A percentile compares a stretch with the other conserved stretches of the same genome.
phyloP scores from a whole-genome alignment of 306 rosid genomes.

The Ormosia semicastrata region DNA sequence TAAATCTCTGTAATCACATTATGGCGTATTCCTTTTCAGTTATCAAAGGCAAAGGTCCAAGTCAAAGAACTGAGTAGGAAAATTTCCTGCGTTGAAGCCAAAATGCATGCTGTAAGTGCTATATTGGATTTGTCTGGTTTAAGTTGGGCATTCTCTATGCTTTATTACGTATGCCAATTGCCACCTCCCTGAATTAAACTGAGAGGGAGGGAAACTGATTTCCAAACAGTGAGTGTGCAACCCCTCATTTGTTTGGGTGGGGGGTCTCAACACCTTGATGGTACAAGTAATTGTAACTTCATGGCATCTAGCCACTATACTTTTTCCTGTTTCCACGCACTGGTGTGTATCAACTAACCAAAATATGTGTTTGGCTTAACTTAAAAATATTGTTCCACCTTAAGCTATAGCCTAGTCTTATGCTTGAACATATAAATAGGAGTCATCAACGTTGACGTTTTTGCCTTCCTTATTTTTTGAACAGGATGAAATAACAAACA shows the following conservation, averaged over 20 bases:
- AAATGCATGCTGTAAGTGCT: conserved; percentile 57
- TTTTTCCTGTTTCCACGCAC: too few relatives aligned
- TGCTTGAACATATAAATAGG: neutral
- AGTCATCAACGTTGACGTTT: neutral
- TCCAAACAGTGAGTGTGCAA: neutral
- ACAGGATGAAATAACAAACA: conserved; percentile 52
- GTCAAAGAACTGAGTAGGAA: conserved; percentile 53
- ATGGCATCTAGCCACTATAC: too few relatives aligned
- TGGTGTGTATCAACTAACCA: too few relatives aligned
- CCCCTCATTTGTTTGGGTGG: neutral
- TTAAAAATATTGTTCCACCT: neutral
- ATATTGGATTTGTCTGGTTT: neutral
- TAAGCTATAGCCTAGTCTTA: neutral
- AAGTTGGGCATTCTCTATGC: neutral
- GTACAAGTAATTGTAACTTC: neutral
- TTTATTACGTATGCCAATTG: conserved; percentile 5
- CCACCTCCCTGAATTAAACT: neutral
- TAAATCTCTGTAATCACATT: neutral
- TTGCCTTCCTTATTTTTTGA: neutral
- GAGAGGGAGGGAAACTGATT: neutral
- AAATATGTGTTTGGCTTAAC: neutral
- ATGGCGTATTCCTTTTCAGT: conserved; percentile 38
- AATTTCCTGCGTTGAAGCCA: conserved; percentile 56
- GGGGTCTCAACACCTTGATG: neutral
- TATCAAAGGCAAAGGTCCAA: conserved; percentile 46